phyloP scores from a whole-genome alignment of 441 rosid genomes.

The Pelargonium hybrid region DNA sequence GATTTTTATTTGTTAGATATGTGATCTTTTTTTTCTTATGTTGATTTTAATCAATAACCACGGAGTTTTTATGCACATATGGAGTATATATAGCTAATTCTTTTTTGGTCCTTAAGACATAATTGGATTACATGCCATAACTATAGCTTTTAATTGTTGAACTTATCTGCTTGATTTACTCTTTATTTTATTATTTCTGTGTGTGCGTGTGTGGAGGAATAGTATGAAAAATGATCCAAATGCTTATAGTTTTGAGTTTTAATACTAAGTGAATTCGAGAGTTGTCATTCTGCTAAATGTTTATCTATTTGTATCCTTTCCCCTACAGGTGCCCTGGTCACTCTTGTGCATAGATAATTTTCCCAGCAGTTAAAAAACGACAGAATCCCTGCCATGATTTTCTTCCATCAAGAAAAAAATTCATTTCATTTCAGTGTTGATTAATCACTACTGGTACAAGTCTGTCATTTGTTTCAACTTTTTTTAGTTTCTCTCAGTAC shows the following conservation, averaged over 20 bases:
- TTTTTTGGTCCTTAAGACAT: too few species aligned
- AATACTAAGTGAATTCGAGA: neutral
- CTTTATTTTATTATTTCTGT: too few species aligned
- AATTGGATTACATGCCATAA: too few species aligned
- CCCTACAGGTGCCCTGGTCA: neutral
- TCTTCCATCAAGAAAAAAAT: neutral
- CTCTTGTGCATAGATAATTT: too few species aligned
- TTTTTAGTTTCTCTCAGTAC: neutral
- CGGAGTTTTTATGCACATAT: neutral
- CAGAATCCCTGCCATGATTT: neutral
- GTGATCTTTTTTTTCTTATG: neutral
- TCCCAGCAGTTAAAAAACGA: neutral
- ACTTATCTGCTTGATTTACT: neutral
- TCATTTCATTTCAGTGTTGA: constrained; percentile 4
- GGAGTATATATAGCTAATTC: neutral
- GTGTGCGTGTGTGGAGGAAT: too few species aligned
- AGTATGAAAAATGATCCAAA: too few species aligned
- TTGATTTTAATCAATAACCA: neutral
- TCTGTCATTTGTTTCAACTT: neutral
- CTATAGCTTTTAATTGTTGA: neutral
- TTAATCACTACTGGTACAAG: neutral
- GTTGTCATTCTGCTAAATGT: too few species aligned
- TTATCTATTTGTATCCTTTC: neutral
- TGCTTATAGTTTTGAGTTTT: too few species aligned
- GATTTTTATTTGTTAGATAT: neutral